phyloP scores from a whole-genome alignment of 371 early-diverging fungal species.

The Mucor piriformis region DNA sequence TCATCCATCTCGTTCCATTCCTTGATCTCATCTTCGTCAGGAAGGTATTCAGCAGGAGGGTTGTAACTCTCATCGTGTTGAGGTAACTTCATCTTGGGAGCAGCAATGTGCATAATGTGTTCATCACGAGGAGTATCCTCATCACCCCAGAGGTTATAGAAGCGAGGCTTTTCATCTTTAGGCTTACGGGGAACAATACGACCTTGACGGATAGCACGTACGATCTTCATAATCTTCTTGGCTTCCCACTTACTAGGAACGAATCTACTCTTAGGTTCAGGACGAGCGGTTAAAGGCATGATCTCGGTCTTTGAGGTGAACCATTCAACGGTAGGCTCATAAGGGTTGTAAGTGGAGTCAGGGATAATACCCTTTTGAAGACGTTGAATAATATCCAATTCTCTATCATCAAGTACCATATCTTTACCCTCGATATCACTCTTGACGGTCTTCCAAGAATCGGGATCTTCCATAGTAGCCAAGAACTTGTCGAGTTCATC shows the following conservation, averaged over 20 bases:
- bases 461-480: conserved; percentile 90
- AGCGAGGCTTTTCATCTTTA: conserved; percentile 64
- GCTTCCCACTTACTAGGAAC: conserved; percentile 95
- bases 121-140: conserved; percentile 65
- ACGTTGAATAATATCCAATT: conserved; percentile 89
- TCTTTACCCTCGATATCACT: conserved; percentile 83
- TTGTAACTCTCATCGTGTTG: conserved; percentile 95
- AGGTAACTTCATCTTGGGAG: conserved; percentile 90
- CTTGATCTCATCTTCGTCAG: conserved; percentile 77
- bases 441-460: conserved; percentile 85
- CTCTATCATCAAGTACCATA: conserved; percentile 81
- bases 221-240: conserved; percentile 92
- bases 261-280: conserved; percentile 95
- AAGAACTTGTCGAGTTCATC: conserved; percentile 95
- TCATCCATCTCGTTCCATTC: conserved; percentile 80
- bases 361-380: conserved; percentile 82
- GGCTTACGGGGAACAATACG: conserved; percentile 75
- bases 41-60: conserved; percentile 96
- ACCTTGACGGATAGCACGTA: conserved; percentile 91
- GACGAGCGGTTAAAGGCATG: conserved; percentile 80
- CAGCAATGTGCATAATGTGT: conserved; percentile 82
- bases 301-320: conserved; percentile 83
- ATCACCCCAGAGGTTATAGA: conserved; percentile 89
- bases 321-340: conserved; percentile 92
- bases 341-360: conserved; percentile 85